Evolutionary conservation across 345 rosid genomes (phyloP).

Genomic region (Aegle marmelos): DNA sequence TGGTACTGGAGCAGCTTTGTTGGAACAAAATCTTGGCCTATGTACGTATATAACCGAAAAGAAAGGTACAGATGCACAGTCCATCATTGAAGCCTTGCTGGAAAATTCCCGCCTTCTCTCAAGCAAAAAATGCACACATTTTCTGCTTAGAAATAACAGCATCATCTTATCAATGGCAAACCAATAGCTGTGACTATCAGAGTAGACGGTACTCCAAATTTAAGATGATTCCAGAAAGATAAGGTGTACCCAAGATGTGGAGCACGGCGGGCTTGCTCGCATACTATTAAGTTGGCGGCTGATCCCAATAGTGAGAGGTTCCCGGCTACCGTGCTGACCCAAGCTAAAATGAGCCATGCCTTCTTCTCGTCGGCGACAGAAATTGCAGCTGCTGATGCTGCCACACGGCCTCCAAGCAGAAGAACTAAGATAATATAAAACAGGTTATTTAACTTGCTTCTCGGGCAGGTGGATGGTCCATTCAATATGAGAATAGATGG

Average conservation of each 20-base stretch:
- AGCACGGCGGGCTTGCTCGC: constrained; percentile 77
- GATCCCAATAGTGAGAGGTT: constrained; percentile 83
- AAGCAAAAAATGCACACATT: background rate
- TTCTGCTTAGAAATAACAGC: background rate
- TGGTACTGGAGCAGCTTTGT: background rate
- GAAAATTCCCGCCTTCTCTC: background rate
- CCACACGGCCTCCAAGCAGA: constrained; percentile 67
- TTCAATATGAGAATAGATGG: background rate
- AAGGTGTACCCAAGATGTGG: constrained; percentile 47
- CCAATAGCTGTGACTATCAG: constrained; percentile 66
- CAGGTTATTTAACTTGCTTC: background rate
- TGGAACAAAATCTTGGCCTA: background rate
- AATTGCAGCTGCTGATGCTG: constrained; percentile 62
- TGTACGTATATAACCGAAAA: background rate
- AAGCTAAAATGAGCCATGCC: constrained; percentile 79
- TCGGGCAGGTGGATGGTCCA: background rate
- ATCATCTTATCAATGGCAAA: constrained; percentile 45
- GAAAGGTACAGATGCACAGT: background rate
- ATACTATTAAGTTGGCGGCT: constrained; percentile 84
- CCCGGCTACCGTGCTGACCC: constrained; percentile 89
- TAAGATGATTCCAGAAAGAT: constrained; percentile 70
- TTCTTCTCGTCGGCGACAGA: constrained; percentile 61
- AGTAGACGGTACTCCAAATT: constrained; percentile 79
- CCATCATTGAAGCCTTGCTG: background rate
- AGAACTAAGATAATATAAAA: constrained; percentile 40